These are phyloP conservation scores for Podospora appendiculata DNA, from an alignment of 495 filamentous ascomycete genomes.

Conservation along the genomic window DNA sequence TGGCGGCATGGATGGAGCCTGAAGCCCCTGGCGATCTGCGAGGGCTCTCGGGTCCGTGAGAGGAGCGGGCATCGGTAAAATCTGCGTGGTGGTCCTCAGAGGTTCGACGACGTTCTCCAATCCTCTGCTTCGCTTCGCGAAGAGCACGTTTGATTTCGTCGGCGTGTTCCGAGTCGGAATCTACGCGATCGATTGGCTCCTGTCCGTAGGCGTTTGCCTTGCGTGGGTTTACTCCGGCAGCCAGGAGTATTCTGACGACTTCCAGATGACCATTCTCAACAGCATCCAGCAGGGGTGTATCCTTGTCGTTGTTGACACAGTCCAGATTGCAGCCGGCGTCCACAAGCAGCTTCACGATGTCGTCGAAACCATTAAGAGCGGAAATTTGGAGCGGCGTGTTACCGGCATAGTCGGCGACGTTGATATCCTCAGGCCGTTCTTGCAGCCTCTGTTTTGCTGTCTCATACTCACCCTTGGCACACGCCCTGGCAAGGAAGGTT, in stretches of 20 bases:
- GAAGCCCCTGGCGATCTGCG: slow-evolving; percentile 51
- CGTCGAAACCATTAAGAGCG: slow-evolving; percentile 69
- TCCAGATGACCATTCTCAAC: slow-evolving; percentile 89
- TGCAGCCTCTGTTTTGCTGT: slow-evolving; percentile 57
- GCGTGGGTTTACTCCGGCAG: slow-evolving; percentile 81
- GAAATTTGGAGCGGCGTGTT: slow-evolving; percentile 93
- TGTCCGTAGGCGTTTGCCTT: slow-evolving; percentile 79
- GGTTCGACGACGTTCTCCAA: slow-evolving; percentile 44
- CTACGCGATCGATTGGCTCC: slow-evolving; percentile 77
- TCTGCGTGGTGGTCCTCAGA: slow-evolving; percentile 57
- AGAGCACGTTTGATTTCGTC: slow-evolving; percentile 51
- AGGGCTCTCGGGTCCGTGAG: slow-evolving; percentile 62
- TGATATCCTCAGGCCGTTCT: slow-evolving; percentile 76
- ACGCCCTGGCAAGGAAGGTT: slow-evolving; percentile 76
- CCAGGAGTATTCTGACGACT: slow-evolving; percentile 79
- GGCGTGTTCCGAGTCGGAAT: slow-evolving; percentile 55
- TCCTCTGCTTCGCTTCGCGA: slow-evolving; percentile 43
- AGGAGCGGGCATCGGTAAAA: slow-evolving; percentile 50
- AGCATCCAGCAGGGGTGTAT: slow-evolving; percentile 91
- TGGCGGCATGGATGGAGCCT: slow-evolving; percentile 19
- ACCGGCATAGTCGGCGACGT: slow-evolving; percentile 84
- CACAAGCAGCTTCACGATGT: slow-evolving; percentile 77
- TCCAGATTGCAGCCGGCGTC: slow-evolving; percentile 76
- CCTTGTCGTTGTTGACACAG: slow-evolving; percentile 71
- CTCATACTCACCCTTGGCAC: slow-evolving; percentile 68